These are phyloP conservation scores for Botrytis cinerea DNA, from an alignment of 2,329 filamentous ascomycete genomes.

Conservation along the genomic window DNA sequence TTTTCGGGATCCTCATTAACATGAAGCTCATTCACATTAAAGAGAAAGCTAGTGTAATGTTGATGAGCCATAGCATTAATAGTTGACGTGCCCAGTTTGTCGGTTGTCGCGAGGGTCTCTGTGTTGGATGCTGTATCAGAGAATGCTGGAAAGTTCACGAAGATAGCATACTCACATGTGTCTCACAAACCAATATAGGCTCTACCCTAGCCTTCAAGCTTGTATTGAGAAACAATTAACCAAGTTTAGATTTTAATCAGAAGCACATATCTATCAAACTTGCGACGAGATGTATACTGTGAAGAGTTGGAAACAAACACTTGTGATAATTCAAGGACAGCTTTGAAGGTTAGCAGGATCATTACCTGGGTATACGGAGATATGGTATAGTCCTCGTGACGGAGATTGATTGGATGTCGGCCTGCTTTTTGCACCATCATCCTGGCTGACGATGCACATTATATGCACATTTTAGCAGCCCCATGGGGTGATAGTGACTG, in stretches of 20 bases:
- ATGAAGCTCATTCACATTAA: slow-evolving; percentile 46
- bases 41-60: slow-evolving; percentile 40
- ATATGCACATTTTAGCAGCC: slow-evolving; percentile 2
- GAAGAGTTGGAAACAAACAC: neutral
- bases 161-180: slow-evolving; percentile 5
- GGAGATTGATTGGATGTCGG: slow-evolving; percentile 30
- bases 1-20: slow-evolving; percentile 38
- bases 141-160: neutral
- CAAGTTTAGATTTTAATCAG: too few relatives aligned
- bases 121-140: neutral
- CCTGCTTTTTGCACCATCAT: slow-evolving; percentile 12
- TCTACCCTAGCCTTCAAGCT: neutral
- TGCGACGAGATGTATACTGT: neutral
- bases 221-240: neutral
- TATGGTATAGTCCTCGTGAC: slow-evolving; percentile 30
- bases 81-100: neutral
- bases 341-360: slow-evolving; percentile 24
- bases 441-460: slow-evolving; percentile 21
- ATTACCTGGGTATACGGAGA: neutral
- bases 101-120: slow-evolving; percentile 15
- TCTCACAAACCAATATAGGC: neutral
- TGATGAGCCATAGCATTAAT: slow-evolving; percentile 8
- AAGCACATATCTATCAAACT: neutral
- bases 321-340: slow-evolving; percentile 1
- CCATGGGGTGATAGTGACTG: neutral